A percentile compares a stretch with the other conserved stretches of the same genome.
Conservation (phyloP, 75 land plant species). For the Pinus tabuliformis region DNA sequence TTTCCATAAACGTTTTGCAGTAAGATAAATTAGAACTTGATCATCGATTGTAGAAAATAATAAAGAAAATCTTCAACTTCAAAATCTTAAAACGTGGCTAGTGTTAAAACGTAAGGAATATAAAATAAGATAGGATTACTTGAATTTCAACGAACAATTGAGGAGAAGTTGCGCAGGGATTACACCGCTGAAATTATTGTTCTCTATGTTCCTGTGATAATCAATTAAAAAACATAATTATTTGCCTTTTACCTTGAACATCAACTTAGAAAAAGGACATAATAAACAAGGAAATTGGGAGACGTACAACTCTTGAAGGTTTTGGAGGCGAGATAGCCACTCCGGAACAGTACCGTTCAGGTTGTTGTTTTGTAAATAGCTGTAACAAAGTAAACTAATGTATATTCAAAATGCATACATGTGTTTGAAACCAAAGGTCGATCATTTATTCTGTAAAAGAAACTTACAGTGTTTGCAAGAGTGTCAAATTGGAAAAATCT, state of each 20-base stretch:
- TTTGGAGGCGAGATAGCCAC: neutral
- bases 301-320: neutral
- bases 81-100: neutral
- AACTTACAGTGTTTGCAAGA: neutral
- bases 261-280: neutral
- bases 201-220: neutral
- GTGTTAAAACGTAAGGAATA: neutral
- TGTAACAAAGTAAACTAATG: neutral
- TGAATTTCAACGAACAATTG: neutral
- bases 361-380: neutral
- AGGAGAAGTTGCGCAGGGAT: neutral
- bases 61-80: neutral
- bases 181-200: neutral
- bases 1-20: neutral
- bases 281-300: neutral
- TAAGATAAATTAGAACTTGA: neutral
- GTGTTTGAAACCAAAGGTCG: neutral
- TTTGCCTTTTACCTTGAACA: neutral
- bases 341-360: neutral
- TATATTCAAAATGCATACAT: no score
- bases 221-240: neutral
- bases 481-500: neutral
- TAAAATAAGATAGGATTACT: neutral
- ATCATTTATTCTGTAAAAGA: neutral
- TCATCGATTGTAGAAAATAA: neutral